Evolutionary conservation across 2,329 filamentous ascomycete genomes (phyloP), one percentile per base, ranked within the genome.

Genomic region (Neopestalotiopsis sp.): DNA sequence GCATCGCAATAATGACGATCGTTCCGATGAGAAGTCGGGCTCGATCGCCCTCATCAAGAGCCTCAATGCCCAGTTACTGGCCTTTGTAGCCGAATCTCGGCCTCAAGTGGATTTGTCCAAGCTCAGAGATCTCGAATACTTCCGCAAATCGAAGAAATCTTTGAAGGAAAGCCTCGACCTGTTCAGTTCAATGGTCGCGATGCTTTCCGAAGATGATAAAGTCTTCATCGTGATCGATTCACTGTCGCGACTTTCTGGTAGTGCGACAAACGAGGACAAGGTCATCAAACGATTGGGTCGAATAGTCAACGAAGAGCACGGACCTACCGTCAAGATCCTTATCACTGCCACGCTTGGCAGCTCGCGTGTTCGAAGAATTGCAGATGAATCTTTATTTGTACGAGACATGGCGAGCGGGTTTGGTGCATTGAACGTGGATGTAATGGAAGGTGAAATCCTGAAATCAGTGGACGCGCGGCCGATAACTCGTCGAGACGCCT

Each of bases 171-270:
- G 45, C 45, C 45, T 49, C n/a, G 6, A 49, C 17, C n/a, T 72
- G 20, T 38, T 70, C 34, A 67, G 67, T 32, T 67, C 67, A 34
- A 32, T 72, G 1, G 71, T 67, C 58, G 63, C 30, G 5, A 68
- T 42, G 1, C 49, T 72, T 10, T 66, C 71, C 6, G 42, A 65
- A 45, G 68, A 65, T 1, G 68, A 69, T 30, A 61, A 38, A 5
- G 66, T 68, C 13, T 72, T 67, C 45, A 66, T 72, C 64, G 57
- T 71, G 5, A 53, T 72, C 6, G 68, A 72, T 30, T 45, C 45
- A 28, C 45, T 68, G 7, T 70, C 71, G 10, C 32, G 49, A 6
- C 63, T 70, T 6, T 61, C 68, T 2, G 64, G 71, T 4, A 61
- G 38, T 17, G 61, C 66, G 7, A 49, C 45, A 13, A 64, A 68